These are phyloP conservation scores for Lecanicillium sp. DNA, from an alignment of 2,329 filamentous ascomycete species.

Conservation along the genomic window DNA sequence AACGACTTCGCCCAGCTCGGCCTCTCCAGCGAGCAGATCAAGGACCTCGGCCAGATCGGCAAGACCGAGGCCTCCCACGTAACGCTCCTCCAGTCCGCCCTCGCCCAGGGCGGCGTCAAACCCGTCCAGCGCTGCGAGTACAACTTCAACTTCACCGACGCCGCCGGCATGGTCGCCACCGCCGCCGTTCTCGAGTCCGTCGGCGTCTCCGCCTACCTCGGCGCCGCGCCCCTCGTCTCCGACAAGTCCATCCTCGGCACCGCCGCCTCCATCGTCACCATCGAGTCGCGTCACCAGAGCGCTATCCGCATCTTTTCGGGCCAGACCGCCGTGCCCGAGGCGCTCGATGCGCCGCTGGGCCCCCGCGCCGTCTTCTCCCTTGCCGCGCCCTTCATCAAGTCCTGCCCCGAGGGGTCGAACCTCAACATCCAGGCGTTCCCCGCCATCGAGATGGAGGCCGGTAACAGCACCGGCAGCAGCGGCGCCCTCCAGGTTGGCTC, in stretches of 20 bases:
- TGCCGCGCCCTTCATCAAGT: constrained; percentile 55
- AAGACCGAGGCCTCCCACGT: constrained; percentile 53
- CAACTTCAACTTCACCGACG: constrained; percentile 50
- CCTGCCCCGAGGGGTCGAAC: constrained; percentile 48
- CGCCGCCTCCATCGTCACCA: constrained; percentile 56
- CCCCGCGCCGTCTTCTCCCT: constrained; percentile 58
- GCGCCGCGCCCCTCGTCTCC: constrained; percentile 54
- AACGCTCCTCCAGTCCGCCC: constrained; percentile 37
- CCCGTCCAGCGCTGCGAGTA: constrained; percentile 52
- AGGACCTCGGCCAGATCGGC: constrained; percentile 47
- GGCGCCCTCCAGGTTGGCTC: constrained; percentile 33
- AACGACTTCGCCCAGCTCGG: constrained; percentile 47
- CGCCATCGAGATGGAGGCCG: constrained; percentile 28
- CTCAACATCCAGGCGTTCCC: constrained; percentile 59
- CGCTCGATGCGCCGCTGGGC: constrained; percentile 54
- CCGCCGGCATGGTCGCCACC: constrained; percentile 47
- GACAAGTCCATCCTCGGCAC: constrained; percentile 52
- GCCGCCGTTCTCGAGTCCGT: constrained; percentile 60
- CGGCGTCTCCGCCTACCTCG: constrained; percentile 58
- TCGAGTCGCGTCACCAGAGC: constrained; percentile 58
- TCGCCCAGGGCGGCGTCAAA: constrained; percentile 30
- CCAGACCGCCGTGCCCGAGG: constrained; percentile 48
- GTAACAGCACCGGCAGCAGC: constrained; percentile 22
- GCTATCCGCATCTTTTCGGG: constrained; percentile 48
- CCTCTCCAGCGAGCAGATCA: constrained; percentile 33